Evolutionary conservation across 2,329 filamentous ascomycete species (phyloP), one percentile per base, ranked within the genome.

Genomic region (Exophiala sideris): DNA sequence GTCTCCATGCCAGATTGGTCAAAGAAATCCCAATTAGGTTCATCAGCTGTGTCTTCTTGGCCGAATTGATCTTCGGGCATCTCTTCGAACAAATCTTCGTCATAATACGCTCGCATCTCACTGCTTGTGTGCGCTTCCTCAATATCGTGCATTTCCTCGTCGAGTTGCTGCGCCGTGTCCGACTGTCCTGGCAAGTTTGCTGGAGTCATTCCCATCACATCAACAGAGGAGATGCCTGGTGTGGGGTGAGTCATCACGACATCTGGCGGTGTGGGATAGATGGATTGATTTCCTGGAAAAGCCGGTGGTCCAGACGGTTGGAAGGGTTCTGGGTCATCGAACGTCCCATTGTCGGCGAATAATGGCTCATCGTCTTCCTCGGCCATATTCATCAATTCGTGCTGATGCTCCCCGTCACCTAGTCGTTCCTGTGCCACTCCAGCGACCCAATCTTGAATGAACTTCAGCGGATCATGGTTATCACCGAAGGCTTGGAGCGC

Each of bases 1-100:
- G 46, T n/a, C 24, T 53, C 48, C 36, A 48, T 36, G 6, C 57
- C 57, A 44, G 77, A 78, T 32, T 79, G 77, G 64, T 86, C 82
- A 61, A 86, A 86, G 65, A 85, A 86, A 64, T 77, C 83, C 66
- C 85, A 86, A 62, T 86, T 82, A 3, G 77, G 63, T 38, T 65
- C 81, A 62, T 85, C 82, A 2, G 77, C 82, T 18, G 83, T 76
- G n/a, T 74, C 76, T 61, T 78, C 77, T n/a, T 73, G 69, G 18
- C 71, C 77, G 64, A 81, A 81, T 44, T 75, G 73, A 46, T 75
- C 76, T 45, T 76, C 78, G 45, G 81, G 76, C 66, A 80, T 76
- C 50, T 82, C 79, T 11, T 78, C 79, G 54, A 84, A 84, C 1
- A 84, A 69, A 64, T 84, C 81, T 57, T 84, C 81, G 42, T 75